phyloP scores from a whole-genome alignment of 164 flowering plant species.

The Tetracentron sinense region DNA sequence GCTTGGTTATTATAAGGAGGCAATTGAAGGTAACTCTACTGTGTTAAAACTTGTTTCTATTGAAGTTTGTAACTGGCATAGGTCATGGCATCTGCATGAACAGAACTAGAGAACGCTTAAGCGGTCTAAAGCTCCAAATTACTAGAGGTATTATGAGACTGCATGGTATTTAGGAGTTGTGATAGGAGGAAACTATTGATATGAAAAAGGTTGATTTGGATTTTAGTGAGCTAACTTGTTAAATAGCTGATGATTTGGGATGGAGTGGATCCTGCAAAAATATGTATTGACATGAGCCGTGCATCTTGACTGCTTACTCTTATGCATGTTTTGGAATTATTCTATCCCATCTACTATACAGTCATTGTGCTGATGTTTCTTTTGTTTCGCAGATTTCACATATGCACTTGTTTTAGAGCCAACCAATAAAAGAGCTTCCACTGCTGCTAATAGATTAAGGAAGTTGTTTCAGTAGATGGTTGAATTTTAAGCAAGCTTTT shows the following conservation, averaged over 20 bases:
- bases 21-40: constrained; percentile 65
- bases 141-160: no score
- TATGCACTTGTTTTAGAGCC: constrained; percentile 93
- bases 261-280: no score
- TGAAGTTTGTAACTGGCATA: neutral
- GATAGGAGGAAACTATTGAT: no score
- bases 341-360: neutral
- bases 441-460: constrained; percentile 61
- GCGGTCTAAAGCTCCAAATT: neutral
- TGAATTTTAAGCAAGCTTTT: constrained; percentile 3
- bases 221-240: no score
- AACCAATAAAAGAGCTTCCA: constrained; percentile 77
- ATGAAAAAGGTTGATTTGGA: no score
- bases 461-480: constrained; percentile 50
- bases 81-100: neutral
- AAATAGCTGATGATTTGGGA: no score
- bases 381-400: constrained; percentile 62
- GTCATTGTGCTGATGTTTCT: neutral
- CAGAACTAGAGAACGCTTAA: neutral
- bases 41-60: neutral
- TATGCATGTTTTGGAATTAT: neutral
- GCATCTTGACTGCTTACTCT: no score
- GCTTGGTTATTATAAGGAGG: constrained; percentile 91
- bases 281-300: neutral
- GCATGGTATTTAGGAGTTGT: no score